Conservation (phyloP, 805 yeast species). For the Cyberlindnera misumaiensis region DNA sequence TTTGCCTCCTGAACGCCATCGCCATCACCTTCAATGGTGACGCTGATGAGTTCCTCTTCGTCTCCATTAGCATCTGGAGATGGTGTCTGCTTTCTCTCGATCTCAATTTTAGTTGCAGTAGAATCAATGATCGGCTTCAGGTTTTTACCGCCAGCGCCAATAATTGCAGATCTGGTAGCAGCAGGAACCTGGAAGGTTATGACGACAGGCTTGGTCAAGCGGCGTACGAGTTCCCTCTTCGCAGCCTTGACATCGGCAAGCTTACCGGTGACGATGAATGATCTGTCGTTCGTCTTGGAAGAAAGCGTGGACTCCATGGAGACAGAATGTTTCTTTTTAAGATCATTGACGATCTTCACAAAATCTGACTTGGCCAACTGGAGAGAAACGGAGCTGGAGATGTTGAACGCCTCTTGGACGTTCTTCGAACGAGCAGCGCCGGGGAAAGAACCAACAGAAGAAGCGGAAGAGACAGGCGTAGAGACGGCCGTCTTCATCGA, state of each 20-base stretch:
- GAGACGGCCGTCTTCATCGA: slow-evolving; percentile 17
- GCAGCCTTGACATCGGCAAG: slow-evolving; percentile 61
- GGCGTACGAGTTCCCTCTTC: slow-evolving; percentile 66
- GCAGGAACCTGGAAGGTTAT: slow-evolving; percentile 65
- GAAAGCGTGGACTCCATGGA: slow-evolving; percentile 80
- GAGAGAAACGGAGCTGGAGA: slow-evolving; percentile 63
- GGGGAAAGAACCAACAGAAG: slow-evolving; percentile 6
- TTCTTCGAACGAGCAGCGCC: slow-evolving; percentile 31
- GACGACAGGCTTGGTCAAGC: slow-evolving; percentile 67
- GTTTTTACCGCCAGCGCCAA: slow-evolving; percentile 81
- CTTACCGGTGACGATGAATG: slow-evolving; percentile 75
- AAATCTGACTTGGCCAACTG: slow-evolving; percentile 59
- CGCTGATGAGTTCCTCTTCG: slow-evolving; percentile 47
- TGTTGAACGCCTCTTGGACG: slow-evolving; percentile 56
- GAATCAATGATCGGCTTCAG: slow-evolving; percentile 71
- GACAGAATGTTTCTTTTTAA: slow-evolving; percentile 55
- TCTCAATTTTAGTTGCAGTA: slow-evolving; percentile 64
- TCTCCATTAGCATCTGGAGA: slow-evolving; percentile 54
- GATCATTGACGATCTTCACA: slow-evolving; percentile 54
- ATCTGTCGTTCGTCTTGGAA: slow-evolving; percentile 66
- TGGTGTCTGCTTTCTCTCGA: slow-evolving; percentile 40
- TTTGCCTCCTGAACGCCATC: slow-evolving; percentile 79
- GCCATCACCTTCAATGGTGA: slow-evolving; percentile 73
- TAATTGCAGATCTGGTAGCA: slow-evolving; percentile 65
- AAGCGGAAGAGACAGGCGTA: slow-evolving; percentile 21